These are phyloP conservation scores for Ricinus communis DNA, from an alignment of 345 rosid genomes.

Conservation along the genomic window DNA sequence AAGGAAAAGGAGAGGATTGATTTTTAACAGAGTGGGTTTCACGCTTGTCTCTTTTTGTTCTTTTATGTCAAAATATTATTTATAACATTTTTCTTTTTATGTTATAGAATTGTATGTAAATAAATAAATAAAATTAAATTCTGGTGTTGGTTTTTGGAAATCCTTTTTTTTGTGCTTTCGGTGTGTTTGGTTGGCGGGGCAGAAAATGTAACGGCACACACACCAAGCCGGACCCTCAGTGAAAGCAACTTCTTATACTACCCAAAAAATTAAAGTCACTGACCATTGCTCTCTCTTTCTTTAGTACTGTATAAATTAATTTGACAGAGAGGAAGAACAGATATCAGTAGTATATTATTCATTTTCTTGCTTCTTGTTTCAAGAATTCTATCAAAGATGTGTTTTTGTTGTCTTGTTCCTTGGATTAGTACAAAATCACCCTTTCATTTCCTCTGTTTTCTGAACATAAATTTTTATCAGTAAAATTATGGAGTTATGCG, in stretches of 20 bases:
- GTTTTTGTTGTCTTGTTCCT: too few relatives aligned
- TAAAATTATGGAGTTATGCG: too few relatives aligned
- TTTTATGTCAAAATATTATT: neutral
- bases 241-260: constrained; percentile 35
- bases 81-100: neutral
- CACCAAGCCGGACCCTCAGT: constrained; percentile 44
- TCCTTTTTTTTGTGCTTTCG: constrained; percentile 45
- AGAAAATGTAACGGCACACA: constrained; percentile 43
- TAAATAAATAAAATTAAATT: neutral
- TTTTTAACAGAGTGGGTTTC: constrained; percentile 49
- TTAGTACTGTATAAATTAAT: too few relatives aligned
- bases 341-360: too few relatives aligned
- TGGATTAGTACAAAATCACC: too few relatives aligned
- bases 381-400: too few relatives aligned
- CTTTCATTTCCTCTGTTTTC: too few relatives aligned
- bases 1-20: constrained; percentile 25
- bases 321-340: too few relatives aligned
- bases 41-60: constrained; percentile 50
- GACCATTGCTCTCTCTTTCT: neutral
- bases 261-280: constrained; percentile 17
- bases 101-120: neutral
- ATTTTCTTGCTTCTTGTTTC: too few relatives aligned
- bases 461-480: too few relatives aligned
- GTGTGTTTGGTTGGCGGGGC: constrained; percentile 40
- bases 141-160: constrained; percentile 19